A percentile compares a stretch with the other conserved stretches of the same genome.
Evolutionary conservation across 129 eudicot genomes (phyloP).

Genomic region (Lactuca sativa): DNA sequence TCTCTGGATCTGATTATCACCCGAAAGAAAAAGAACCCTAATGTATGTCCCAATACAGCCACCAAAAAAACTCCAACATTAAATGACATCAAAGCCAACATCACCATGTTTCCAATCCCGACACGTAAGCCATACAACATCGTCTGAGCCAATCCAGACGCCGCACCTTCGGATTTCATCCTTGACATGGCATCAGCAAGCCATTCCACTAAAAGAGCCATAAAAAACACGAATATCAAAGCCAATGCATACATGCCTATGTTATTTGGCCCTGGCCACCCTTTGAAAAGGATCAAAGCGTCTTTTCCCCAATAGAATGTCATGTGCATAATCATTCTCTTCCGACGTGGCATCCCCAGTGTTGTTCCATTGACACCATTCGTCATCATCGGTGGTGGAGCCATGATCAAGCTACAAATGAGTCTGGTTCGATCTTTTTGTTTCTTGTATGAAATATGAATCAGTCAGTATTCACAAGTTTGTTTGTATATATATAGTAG

Average conservation of each 20-base stretch:
- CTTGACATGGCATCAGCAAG: constrained; percentile 34
- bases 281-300: constrained; percentile 53
- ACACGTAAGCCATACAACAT: constrained; percentile 55
- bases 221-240: constrained; percentile 43
- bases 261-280: constrained; percentile 58
- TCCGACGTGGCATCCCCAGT: constrained; percentile 28
- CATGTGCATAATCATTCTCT: constrained; percentile 41
- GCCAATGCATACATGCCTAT: constrained; percentile 59
- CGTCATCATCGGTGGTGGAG: constrained; percentile 30
- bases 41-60: constrained; percentile 54
- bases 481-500: no score
- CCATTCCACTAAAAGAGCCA: constrained; percentile 54
- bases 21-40: constrained; percentile 51
- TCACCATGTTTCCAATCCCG: constrained; percentile 53
- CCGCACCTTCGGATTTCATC: constrained; percentile 39
- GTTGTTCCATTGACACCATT: constrained; percentile 4
- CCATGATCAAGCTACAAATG: constrained; percentile 1
- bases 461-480: not conserved
- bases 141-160: constrained; percentile 38
- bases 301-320: constrained; percentile 72
- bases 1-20: constrained; percentile 16
- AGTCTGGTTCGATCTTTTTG: not conserved
- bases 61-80: constrained; percentile 68
- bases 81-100: constrained; percentile 61
- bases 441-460: not conserved